Conservation (phyloP, 1,139 yeast species). For the Geotrichum aggregatum region DNA sequence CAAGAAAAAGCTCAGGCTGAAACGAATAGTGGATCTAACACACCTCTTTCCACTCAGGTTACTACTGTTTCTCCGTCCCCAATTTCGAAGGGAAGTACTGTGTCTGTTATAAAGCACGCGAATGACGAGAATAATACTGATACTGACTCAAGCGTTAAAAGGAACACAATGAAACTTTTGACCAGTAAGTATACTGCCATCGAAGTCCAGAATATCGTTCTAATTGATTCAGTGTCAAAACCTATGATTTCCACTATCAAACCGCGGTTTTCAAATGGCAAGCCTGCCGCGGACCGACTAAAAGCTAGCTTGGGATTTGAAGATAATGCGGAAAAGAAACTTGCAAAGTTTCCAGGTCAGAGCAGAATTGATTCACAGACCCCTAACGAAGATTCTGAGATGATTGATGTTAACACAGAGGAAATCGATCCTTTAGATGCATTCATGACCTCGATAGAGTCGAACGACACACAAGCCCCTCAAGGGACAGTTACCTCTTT, state of each 20-base stretch:
- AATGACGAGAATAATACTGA: slow-evolving; percentile 6
- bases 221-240: slow-evolving; percentile 13
- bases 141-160: slow-evolving; percentile 21
- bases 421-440: slow-evolving; percentile 43
- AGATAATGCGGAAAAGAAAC: slow-evolving; percentile 1
- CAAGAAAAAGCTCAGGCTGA: slow-evolving; percentile 26
- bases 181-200: slow-evolving; percentile 12
- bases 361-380: not conserved
- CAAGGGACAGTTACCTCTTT: slow-evolving; percentile 18
- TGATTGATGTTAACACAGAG: slow-evolving; percentile 24
- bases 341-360: not conserved
- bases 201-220: not conserved
- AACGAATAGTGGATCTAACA: slow-evolving; percentile 20
- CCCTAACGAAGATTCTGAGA: slow-evolving; percentile 13
- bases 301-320: slow-evolving; percentile 10
- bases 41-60: not conserved
- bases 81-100: slow-evolving; percentile 20
- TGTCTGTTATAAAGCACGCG: not conserved
- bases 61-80: slow-evolving; percentile 6
- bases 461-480: slow-evolving; percentile 18
- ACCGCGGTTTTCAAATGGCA: slow-evolving; percentile 3
- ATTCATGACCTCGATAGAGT: slow-evolving; percentile 35
- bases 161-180: slow-evolving; percentile 14
- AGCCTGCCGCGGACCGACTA: not conserved
- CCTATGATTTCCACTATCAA: slow-evolving; percentile 1